phyloP scores from a whole-genome alignment of 1,284 basidiomycete genomes.

The Termitomyces sp. region DNA sequence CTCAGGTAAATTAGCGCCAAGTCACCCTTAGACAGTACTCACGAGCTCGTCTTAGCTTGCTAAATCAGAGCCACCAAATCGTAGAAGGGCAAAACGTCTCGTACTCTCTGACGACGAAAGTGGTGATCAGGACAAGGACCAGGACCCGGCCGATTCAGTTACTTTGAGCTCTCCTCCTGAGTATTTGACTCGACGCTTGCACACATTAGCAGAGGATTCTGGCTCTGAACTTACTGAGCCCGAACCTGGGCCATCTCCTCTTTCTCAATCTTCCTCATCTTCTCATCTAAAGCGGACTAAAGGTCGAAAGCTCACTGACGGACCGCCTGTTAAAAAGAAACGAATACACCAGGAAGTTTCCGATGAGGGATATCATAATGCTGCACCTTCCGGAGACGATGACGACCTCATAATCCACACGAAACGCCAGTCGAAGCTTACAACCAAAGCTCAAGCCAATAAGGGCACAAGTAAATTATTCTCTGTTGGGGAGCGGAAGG shows the following conservation, averaged over 20 bases:
- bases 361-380: constrained; percentile 23
- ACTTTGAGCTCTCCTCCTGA: constrained; percentile 10
- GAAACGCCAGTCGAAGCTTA: constrained; percentile 18
- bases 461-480: constrained; percentile 17
- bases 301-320: constrained; percentile 5
- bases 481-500: constrained; percentile 12
- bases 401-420: constrained; percentile 15
- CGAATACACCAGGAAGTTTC: constrained; percentile 13
- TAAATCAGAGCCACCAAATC: constrained; percentile 15
- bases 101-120: constrained; percentile 23
- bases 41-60: constrained; percentile 13
- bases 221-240: constrained; percentile 9
- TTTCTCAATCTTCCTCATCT: constrained; percentile 1
- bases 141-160: constrained; percentile 9
- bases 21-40: neutral
- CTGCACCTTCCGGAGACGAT: constrained; percentile 15
- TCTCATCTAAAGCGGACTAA: constrained; percentile 4
- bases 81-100: constrained; percentile 22
- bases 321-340: constrained; percentile 17
- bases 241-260: constrained; percentile 1
- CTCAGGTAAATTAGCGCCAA: constrained; percentile 9
- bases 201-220: constrained; percentile 12
- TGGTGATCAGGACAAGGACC: constrained; percentile 10
- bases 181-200: constrained; percentile 5
- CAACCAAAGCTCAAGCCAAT: constrained; percentile 22